Conservation (phyloP, 495 filamentous ascomycete genomes). For the Xylaria scruposa region DNA sequence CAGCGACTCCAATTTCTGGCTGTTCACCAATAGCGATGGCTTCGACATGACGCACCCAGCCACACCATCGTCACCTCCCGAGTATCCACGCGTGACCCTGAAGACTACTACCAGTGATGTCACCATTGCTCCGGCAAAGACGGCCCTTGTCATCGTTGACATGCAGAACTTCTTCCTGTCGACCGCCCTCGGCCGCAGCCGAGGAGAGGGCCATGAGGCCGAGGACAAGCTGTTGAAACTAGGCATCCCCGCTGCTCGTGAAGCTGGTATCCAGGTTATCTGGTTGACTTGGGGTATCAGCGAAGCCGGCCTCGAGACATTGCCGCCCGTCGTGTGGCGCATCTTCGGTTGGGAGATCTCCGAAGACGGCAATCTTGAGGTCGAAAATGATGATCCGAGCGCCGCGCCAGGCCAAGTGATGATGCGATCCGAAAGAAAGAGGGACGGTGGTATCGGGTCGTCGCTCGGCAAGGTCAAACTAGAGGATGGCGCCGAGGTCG, state of each 20-base stretch:
- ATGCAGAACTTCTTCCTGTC: conserved; percentile 63
- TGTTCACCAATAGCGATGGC: conserved; percentile 6
- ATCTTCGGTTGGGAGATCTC: conserved; percentile 35
- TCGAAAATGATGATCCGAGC: background rate
- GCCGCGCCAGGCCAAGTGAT: background rate
- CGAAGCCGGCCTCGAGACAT: conserved; percentile 43
- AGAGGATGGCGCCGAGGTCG: conserved; percentile 36
- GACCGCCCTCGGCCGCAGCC: conserved; percentile 66
- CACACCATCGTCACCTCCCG: conserved; percentile 15
- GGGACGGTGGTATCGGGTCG: conserved; percentile 23
- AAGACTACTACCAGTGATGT: conserved; percentile 34
- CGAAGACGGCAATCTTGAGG: background rate
- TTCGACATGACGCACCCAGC: conserved; percentile 22
- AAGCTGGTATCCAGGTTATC: conserved; percentile 35
- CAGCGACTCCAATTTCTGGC: conserved; percentile 20
- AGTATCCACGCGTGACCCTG: conserved; percentile 14
- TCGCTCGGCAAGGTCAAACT: conserved; percentile 41
- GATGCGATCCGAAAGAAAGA: background rate
- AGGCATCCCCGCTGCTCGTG: conserved; percentile 30
- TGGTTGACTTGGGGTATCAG: conserved; percentile 45
- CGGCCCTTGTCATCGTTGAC: conserved; percentile 58
- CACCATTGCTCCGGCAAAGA: conserved; percentile 50
- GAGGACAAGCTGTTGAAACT: conserved; percentile 27
- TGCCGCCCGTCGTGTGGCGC: conserved; percentile 43
- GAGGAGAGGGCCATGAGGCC: conserved; percentile 41